Conservation (phyloP, 768 basidiomycete species). For the Tricholoma terreum region DNA sequence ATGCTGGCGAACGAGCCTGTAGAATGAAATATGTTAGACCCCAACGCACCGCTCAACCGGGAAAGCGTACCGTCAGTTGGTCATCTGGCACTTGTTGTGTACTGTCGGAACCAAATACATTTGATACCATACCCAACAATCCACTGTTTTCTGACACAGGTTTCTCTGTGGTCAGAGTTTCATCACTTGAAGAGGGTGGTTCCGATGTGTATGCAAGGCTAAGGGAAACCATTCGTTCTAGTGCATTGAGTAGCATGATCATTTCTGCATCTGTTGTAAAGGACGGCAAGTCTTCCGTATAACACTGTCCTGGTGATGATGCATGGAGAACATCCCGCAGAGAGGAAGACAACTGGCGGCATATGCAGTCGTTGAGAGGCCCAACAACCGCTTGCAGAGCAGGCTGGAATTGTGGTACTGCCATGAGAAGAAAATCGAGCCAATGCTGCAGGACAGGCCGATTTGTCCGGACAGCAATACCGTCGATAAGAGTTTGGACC, state of each 20-base stretch:
- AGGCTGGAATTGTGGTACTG: slow-evolving; percentile 80
- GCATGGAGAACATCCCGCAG: slow-evolving; percentile 54
- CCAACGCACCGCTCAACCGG: not conserved
- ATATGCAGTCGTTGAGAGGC: slow-evolving; percentile 78
- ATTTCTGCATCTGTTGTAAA: slow-evolving; percentile 76
- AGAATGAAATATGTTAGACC: slow-evolving; percentile 6
- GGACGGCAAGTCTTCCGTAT: slow-evolving; percentile 41
- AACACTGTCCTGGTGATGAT: slow-evolving; percentile 33
- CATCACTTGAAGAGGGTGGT: slow-evolving; percentile 51
- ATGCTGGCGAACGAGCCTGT: slow-evolving; percentile 72
- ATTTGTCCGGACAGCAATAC: slow-evolving; percentile 66
- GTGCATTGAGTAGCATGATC: slow-evolving; percentile 75
- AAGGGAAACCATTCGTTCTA: slow-evolving; percentile 79
- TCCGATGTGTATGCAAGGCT: slow-evolving; percentile 62
- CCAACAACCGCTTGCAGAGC: slow-evolving; percentile 61
- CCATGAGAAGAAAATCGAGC: slow-evolving; percentile 94
- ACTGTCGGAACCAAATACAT: slow-evolving; percentile 82
- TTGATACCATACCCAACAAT: slow-evolving; percentile 86
- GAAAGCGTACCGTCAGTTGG: slow-evolving; percentile 51
- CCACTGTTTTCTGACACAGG: slow-evolving; percentile 54
- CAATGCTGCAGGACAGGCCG: slow-evolving; percentile 88
- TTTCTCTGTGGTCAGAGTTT: slow-evolving; percentile 51
- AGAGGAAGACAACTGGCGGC: slow-evolving; percentile 59
- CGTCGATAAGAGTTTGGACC: slow-evolving; percentile 77
- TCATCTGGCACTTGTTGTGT: slow-evolving; percentile 46